These are phyloP conservation scores for Cyamopsis tetragonoloba DNA, from an alignment of 306 rosid species.

Conservation along the genomic window DNA sequence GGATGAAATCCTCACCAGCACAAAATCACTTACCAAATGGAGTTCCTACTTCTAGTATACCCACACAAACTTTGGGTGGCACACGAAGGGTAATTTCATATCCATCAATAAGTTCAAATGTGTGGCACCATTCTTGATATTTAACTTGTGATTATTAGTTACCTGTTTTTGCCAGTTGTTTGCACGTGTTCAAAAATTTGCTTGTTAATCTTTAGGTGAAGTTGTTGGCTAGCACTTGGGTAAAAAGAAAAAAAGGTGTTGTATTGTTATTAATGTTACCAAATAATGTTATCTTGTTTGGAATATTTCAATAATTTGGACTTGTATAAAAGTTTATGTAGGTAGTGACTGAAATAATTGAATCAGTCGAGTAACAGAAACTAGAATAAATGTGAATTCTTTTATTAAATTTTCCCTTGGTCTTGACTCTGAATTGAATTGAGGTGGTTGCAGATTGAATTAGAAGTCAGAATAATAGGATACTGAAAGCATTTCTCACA, in stretches of 20 bases:
- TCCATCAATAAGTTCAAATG: slow-evolving; percentile 20
- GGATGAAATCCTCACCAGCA: slow-evolving; percentile 49
- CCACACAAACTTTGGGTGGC: slow-evolving; percentile 42
- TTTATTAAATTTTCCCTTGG: too few relatives aligned
- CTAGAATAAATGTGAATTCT: too few relatives aligned
- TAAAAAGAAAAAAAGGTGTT: background rate
- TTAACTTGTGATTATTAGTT: background rate
- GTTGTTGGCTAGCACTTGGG: background rate
- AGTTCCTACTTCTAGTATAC: slow-evolving; percentile 49
- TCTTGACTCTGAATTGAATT: too few relatives aligned
- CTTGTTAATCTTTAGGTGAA: slow-evolving; percentile 4
- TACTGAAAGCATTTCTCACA: too few relatives aligned
- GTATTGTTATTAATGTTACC: background rate
- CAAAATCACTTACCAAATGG: slow-evolving; percentile 45
- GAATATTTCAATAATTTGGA: background rate
- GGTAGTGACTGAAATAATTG: too few relatives aligned
- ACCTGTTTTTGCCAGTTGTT: slow-evolving; percentile 11
- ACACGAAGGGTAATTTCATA: slow-evolving; percentile 41
- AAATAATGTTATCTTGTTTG: background rate
- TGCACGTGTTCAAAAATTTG: slow-evolving; percentile 4
- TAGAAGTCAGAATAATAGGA: too few relatives aligned
- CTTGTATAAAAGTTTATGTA: background rate
- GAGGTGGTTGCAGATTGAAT: too few relatives aligned
- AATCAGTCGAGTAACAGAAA: too few relatives aligned
- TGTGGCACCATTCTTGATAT: background rate